phyloP scores from a whole-genome alignment of 345 rosid genomes.

The Aurinia saxatilis region DNA sequence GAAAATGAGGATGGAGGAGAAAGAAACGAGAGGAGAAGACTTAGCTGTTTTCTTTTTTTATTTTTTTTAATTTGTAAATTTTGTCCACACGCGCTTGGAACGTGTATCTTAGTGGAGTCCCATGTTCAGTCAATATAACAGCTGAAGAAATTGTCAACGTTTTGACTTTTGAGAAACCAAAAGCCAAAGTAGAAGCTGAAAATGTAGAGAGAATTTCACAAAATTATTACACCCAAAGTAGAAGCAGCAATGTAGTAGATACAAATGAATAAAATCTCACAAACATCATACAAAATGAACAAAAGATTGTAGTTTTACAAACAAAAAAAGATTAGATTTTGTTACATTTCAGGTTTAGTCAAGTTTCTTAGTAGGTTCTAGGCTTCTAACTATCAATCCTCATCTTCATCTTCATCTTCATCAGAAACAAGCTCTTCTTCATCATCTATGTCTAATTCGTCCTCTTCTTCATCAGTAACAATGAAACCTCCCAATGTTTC shows the following conservation, averaged over 20 bases:
- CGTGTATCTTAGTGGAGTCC: slow-evolving; percentile 18
- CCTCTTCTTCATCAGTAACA: slow-evolving; percentile 45
- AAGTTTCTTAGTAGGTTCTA: neutral
- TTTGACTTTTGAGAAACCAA: too few species aligned
- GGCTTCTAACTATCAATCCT: neutral
- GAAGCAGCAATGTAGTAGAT: too few species aligned
- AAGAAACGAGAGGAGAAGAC: slow-evolving; percentile 27
- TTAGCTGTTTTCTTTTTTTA: neutral
- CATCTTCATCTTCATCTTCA: slow-evolving; percentile 23
- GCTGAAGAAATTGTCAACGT: too few species aligned
- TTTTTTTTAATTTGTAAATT: neutral
- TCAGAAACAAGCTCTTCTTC: slow-evolving; percentile 20
- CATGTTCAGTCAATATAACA: too few species aligned
- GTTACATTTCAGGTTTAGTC: neutral
- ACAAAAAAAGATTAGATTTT: slow-evolving; percentile 9
- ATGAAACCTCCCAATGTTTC: slow-evolving; percentile 74
- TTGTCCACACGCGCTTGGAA: slow-evolving; percentile 3
- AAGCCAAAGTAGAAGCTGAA: too few species aligned
- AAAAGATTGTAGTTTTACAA: neutral
- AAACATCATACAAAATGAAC: slow-evolving; percentile 2
- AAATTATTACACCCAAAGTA: too few species aligned
- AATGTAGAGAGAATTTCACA: neutral
- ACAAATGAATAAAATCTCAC: neutral
- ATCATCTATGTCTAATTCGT: slow-evolving; percentile 31
- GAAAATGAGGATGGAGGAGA: slow-evolving; percentile 15